Evolutionary conservation across 2,329 filamentous ascomycete species (phyloP), one percentile per base, ranked within the genome.

Genomic region (Talaromyces sp.): DNA sequence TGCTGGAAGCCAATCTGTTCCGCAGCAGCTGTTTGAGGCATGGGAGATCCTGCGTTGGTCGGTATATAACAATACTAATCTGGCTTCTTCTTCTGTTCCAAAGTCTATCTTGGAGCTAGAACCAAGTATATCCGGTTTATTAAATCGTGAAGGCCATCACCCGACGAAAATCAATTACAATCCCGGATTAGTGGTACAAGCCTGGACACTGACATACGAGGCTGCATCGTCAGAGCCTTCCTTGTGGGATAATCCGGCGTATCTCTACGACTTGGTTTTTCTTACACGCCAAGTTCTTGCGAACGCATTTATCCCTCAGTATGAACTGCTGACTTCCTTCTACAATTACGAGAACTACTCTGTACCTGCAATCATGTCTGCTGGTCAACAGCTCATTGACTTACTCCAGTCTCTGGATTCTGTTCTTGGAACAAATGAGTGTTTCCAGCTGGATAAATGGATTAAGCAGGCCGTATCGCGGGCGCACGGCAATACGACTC

Each of bases 1-100:
- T 61, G 57, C 63, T 0, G 61, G 63, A 28, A 58, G 58, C 17
- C 60, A 61, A 2, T 37, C 53, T 2, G 55, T 74, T 3, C 70
- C 73, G 1, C 15, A 60, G 2, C 63, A 65, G 0, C 63, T 80
- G 0, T 78, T 78, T 62, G 61, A 64, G 17, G 77, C 78, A 1
- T 81, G 78, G 78, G 76, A 80, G 11, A 65, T 72, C 0, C 67
- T 81, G 61, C 73, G 76, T 9, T 67, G 67, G 1, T 74, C 73
- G 2, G 77, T 77, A 2, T 81, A 79, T 66, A 79, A 79, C 68
- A 80, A 79, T 68, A 77, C 75, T 0, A 73, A 80, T 50, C 63
- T 75, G 19, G 70, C 67, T 4, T 64, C 67, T 19, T 65, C 62
- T 6, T 70, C 74, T 6, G 76, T 79, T 4, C 69, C 73, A 5